phyloP scores from a whole-genome alignment of 1,284 basidiomycete species.

The Fomitopsis betulina region DNA sequence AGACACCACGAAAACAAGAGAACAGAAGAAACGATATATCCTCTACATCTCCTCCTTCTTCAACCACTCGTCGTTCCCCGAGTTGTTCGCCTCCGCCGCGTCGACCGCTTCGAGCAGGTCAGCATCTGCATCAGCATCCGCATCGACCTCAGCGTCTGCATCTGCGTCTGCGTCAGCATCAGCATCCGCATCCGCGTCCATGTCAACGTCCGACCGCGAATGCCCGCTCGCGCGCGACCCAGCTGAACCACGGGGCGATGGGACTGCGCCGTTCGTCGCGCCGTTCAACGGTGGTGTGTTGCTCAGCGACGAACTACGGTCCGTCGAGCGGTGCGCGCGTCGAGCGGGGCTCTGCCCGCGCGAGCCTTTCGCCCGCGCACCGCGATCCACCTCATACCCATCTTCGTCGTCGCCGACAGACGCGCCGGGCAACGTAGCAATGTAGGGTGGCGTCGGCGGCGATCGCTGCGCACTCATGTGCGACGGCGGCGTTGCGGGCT shows the following conservation, averaged over 20 bases:
- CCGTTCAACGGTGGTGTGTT: conserved; percentile 11
- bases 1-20: neutral
- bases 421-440: conserved; percentile 24
- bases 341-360: conserved; percentile 5
- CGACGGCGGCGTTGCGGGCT: conserved; percentile 14
- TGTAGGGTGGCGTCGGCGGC: conserved; percentile 25
- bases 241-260: neutral
- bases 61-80: conserved; percentile 23
- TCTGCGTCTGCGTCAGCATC: conserved; percentile 21
- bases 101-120: conserved; percentile 34
- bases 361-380: conserved; percentile 4
- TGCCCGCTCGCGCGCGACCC: conserved; percentile 13
- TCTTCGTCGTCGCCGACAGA: conserved; percentile 19
- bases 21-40: neutral
- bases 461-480: conserved; percentile 14
- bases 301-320: conserved; percentile 15
- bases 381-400: conserved; percentile 11
- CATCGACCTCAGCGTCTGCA: conserved; percentile 23
- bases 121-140: conserved; percentile 29
- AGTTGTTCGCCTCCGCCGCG: conserved; percentile 30
- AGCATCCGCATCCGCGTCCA: conserved; percentile 23
- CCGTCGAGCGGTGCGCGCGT: conserved; percentile 10
- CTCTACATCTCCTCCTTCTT: conserved; percentile 25
- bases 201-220: conserved; percentile 16
- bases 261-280: conserved; percentile 1